phyloP scores from a whole-genome alignment of 176 grass and related monocot genomes.

The Eleusine coracana region DNA sequence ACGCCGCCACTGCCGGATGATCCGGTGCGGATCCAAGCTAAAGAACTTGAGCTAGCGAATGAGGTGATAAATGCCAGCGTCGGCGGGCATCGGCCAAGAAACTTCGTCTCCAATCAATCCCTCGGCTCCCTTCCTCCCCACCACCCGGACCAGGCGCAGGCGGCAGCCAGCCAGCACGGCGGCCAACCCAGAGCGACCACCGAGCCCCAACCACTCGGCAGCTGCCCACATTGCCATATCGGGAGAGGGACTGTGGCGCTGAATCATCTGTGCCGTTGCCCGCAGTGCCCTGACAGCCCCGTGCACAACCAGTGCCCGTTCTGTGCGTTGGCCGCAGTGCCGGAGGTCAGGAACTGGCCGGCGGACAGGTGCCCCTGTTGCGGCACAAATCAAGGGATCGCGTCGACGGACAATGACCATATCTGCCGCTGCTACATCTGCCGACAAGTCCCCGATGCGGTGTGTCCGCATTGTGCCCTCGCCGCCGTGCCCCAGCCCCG shows the following conservation, averaged over 20 bases:
- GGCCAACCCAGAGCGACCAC: no score
- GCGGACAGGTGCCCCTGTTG: not conserved
- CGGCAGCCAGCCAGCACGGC: no score
- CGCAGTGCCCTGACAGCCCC: not conserved
- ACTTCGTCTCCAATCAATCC: no score
- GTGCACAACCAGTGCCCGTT: not conserved
- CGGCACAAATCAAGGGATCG: not conserved
- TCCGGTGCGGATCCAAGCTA: not conserved
- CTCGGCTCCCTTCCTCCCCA: no score
- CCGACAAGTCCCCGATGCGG: not conserved
- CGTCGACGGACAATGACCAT: not conserved
- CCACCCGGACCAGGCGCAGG: no score
- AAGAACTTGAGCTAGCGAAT: no score
- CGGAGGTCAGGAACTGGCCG: not conserved
- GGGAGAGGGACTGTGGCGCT: not conserved
- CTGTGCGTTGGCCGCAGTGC: not conserved
- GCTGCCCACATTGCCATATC: not conserved
- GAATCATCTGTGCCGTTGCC: not conserved
- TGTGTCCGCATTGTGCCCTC: not conserved
- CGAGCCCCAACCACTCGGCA: not conserved
- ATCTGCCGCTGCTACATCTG: not conserved
- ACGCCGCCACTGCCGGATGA: not conserved
- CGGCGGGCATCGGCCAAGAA: no score
- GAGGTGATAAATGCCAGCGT: no score
- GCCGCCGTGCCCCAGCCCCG: not conserved